phyloP scores from a whole-genome alignment of 192 early-diverging fungal species.

The Phlyctochytrium arcticum region DNA sequence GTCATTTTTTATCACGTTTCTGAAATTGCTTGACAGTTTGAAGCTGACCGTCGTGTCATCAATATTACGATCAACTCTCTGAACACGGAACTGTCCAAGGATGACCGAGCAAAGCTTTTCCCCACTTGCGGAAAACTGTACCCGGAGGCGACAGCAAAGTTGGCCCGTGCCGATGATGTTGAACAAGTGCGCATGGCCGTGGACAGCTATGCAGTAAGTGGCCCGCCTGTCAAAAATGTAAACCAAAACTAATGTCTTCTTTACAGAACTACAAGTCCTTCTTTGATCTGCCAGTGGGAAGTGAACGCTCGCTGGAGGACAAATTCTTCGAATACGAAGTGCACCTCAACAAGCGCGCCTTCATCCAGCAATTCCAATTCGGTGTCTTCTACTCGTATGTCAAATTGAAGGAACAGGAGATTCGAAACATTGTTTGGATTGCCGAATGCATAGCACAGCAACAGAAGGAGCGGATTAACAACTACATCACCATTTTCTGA shows the following conservation, averaged over 20 bases:
- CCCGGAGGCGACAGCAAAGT: slow-evolving; percentile 81
- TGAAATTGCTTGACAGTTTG: slow-evolving; percentile 61
- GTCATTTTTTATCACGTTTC: background rate
- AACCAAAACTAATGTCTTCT: background rate
- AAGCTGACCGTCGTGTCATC: slow-evolving; percentile 95
- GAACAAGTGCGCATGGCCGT: slow-evolving; percentile 88
- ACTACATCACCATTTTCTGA: slow-evolving; percentile 90
- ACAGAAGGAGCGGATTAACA: slow-evolving; percentile 92
- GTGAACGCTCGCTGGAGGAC: slow-evolving; percentile 83
- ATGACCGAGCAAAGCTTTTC: slow-evolving; percentile 93
- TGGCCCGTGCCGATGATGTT: slow-evolving; percentile 85
- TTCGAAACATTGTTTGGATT: slow-evolving; percentile 98
- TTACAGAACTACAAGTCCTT: slow-evolving; percentile 81
- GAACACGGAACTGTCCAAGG: slow-evolving; percentile 93
- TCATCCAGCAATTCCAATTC: slow-evolving; percentile 96
- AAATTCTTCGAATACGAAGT: slow-evolving; percentile 95
- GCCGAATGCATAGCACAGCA: slow-evolving; percentile 98
- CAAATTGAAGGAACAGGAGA: slow-evolving; percentile 97
- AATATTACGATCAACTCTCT: slow-evolving; percentile 99
- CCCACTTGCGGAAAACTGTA: slow-evolving; percentile 87
- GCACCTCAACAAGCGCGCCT: slow-evolving; percentile 85
- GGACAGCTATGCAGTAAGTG: slow-evolving; percentile 74
- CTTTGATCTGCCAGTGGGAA: slow-evolving; percentile 63
- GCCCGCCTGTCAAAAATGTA: background rate
- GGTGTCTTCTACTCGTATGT: slow-evolving; percentile 94